phyloP scores from a whole-genome alignment of 768 basidiomycete genomes.

The Tricholoma terreum region DNA sequence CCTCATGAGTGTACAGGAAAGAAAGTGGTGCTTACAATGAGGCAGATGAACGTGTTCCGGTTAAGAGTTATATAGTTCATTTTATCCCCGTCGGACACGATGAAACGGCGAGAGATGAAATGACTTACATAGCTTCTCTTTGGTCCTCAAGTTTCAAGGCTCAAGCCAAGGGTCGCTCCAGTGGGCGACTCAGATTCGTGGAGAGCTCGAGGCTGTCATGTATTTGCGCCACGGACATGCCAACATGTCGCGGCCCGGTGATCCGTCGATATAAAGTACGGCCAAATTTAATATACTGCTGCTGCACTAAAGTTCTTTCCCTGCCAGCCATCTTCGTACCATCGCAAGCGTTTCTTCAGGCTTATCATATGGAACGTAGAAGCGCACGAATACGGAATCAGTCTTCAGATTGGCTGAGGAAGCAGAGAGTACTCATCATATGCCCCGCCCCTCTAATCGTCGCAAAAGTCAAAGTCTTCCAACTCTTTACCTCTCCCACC shows the following conservation, averaged over 20 bases:
- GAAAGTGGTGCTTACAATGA: not conserved
- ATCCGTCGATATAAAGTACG: not conserved
- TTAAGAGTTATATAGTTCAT: not conserved
- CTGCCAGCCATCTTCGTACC: constrained; percentile 62
- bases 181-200: not conserved
- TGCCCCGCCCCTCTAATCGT: constrained; percentile 47
- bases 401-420: constrained; percentile 5
- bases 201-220: too few relatives aligned
- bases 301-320: constrained; percentile 12
- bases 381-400: constrained; percentile 13
- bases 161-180: not conserved
- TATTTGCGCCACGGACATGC: too few relatives aligned
- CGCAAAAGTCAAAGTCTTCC: constrained; percentile 33
- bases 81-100: not conserved
- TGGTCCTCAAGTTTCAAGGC: too few relatives aligned
- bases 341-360: constrained; percentile 61
- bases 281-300: not conserved
- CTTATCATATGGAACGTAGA: constrained; percentile 64
- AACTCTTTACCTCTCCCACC: constrained; percentile 46
- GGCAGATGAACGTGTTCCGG: not conserved
- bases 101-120: not conserved
- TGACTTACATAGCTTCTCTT: not conserved
- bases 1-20: not conserved
- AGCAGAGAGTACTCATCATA: constrained; percentile 45
- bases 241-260: not conserved